Conservation (phyloP, 2,329 filamentous ascomycete species). For the Teratosphaeria epicoccoides region DNA sequence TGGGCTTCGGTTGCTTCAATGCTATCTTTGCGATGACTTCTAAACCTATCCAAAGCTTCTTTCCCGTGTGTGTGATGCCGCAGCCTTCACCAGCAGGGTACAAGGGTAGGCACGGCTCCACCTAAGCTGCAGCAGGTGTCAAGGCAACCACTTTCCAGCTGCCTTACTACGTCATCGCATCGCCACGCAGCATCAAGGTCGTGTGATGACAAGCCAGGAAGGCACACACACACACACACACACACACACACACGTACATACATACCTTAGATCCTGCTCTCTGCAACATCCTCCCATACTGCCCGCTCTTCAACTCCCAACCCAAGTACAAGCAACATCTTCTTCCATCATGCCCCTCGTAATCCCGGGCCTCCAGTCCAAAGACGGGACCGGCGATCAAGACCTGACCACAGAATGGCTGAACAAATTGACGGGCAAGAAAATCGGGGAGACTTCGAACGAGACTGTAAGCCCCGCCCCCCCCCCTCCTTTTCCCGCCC, state of each 20-base stretch:
- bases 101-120: neutral
- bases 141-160: neutral
- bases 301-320: neutral
- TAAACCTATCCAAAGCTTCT: no score
- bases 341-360: slow-evolving; percentile 38
- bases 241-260: no score
- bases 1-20: neutral
- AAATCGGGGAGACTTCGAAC: slow-evolving; percentile 37
- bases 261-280: neutral
- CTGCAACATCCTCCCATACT: neutral
- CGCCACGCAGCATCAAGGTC: neutral
- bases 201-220: neutral
- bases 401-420: slow-evolving; percentile 35
- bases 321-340: neutral
- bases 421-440: slow-evolving; percentile 42
- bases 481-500: neutral
- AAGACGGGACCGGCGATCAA: slow-evolving; percentile 18
- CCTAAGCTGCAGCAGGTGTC: neutral
- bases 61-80: neutral
- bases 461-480: slow-evolving; percentile 29
- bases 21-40: neutral
- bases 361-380: slow-evolving; percentile 36
- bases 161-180: neutral
- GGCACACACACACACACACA: no score
- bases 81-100: neutral